A percentile compares a stretch with the other conserved stretches of the same genome.
Conservation (phyloP, 1,139 yeast genomes). For the Candida pseudoviswanathii region DNA sequence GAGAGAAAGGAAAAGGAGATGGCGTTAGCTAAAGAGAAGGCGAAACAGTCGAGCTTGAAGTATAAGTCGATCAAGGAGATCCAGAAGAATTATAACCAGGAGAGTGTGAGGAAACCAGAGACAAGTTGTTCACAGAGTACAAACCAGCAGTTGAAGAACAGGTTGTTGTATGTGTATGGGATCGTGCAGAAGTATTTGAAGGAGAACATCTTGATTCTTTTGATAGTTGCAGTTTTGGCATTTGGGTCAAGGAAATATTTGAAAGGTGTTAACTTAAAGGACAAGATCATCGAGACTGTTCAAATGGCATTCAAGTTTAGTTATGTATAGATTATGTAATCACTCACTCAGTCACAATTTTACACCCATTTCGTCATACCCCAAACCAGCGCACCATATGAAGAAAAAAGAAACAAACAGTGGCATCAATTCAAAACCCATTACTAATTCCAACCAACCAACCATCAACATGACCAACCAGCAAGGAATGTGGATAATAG, state of each 20-base stretch:
- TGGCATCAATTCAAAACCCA: neutral
- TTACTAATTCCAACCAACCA: constrained; percentile 1
- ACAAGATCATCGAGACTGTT: constrained; percentile 39
- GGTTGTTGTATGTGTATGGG: constrained; percentile 18
- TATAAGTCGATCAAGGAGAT: constrained; percentile 39
- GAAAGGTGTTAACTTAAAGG: constrained; percentile 30
- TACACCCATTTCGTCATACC: neutral
- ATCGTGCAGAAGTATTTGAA: constrained; percentile 26
- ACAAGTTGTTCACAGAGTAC: constrained; percentile 7
- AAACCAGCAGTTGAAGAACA: constrained; percentile 14
- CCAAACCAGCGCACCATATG: neutral
- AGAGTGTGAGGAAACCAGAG: constrained; percentile 6
- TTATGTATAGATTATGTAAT: constrained; percentile 25
- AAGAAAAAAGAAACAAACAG: neutral
- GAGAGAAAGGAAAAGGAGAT: constrained; percentile 22
- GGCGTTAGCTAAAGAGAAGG: constrained; percentile 20
- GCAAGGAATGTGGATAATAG: constrained; percentile 74
- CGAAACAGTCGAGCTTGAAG: constrained; percentile 30
- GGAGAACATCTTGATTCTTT: constrained; percentile 33
- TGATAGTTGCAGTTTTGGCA: constrained; percentile 25
- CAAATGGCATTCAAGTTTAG: constrained; percentile 50
- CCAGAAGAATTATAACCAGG: constrained; percentile 13
- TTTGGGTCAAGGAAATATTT: constrained; percentile 25
- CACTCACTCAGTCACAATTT: neutral
- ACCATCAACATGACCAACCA: constrained; percentile 15